phyloP scores from a whole-genome alignment of 257 asterid genomes.

The Cruciata laevipes region DNA sequence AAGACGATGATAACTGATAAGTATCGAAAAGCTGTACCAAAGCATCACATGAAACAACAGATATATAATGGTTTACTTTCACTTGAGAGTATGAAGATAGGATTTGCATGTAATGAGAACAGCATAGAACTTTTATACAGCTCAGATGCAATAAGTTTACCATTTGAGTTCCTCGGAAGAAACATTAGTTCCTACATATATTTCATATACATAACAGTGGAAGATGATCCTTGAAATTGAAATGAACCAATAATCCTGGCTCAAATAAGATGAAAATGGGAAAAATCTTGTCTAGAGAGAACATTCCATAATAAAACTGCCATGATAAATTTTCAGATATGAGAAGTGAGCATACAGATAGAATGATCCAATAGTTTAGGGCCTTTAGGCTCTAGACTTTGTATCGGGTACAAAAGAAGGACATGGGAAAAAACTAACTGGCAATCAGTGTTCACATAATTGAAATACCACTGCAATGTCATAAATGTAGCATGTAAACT shows the following conservation, averaged over 20 bases:
- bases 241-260: background rate
- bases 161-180: background rate
- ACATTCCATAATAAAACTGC: background rate
- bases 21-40: background rate
- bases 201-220: background rate
- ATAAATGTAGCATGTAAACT: background rate
- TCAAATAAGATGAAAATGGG: background rate
- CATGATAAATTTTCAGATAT: background rate
- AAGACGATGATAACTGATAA: slow-evolving; percentile 4
- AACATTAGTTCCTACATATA: background rate
- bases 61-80: background rate
- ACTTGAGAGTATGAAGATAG: background rate
- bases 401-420: background rate
- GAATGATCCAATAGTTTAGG: background rate
- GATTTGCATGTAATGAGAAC: background rate
- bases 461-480: background rate
- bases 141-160: background rate
- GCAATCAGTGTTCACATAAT: background rate
- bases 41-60: slow-evolving; percentile 1
- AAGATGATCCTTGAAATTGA: too few relatives aligned
- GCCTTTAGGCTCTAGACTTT: background rate
- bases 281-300: background rate
- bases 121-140: background rate
- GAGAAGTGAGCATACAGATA: background rate
- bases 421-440: background rate